phyloP scores from a whole-genome alignment of 1,139 yeast genomes.

The Torulaspora pretoriensis region DNA sequence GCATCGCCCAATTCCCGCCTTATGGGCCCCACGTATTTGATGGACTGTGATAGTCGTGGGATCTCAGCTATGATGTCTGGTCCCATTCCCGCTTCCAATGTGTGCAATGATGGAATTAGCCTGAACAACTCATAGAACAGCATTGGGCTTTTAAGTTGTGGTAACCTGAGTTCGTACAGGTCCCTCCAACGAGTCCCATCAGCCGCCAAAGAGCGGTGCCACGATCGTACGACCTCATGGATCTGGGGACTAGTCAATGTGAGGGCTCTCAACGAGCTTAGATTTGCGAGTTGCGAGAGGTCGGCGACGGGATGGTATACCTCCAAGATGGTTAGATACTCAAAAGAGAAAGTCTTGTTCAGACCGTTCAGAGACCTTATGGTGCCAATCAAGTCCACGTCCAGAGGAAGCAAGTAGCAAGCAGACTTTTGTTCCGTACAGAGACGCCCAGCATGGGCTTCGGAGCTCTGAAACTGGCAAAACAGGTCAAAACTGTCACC shows the following conservation, averaged over 20 bases:
- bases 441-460: background rate
- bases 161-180: slow-evolving; percentile 7
- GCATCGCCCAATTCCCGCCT: background rate
- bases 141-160: slow-evolving; percentile 13
- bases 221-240: slow-evolving; percentile 6
- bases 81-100: slow-evolving; percentile 6
- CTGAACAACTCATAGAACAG: slow-evolving; percentile 13
- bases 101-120: slow-evolving; percentile 12
- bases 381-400: slow-evolving; percentile 2
- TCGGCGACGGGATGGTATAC: slow-evolving; percentile 2
- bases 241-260: slow-evolving; percentile 1
- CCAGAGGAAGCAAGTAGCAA: background rate
- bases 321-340: slow-evolving; percentile 5
- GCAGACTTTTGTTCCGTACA: background rate
- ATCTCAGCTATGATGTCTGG: slow-evolving; percentile 6
- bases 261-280: slow-evolving; percentile 8
- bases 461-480: slow-evolving; percentile 1
- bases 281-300: slow-evolving; percentile 10
- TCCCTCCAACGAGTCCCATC: slow-evolving; percentile 13
- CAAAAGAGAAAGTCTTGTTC: background rate
- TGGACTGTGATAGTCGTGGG: slow-evolving; percentile 3
- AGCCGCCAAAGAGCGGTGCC: slow-evolving; percentile 14
- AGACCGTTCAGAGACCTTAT: slow-evolving; percentile 9
- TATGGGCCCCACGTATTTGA: background rate
- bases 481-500: background rate